Base-by-base conservation (phyloP, 2,329 filamentous ascomycete genomes). In the Ascochyta fabae region DNA sequence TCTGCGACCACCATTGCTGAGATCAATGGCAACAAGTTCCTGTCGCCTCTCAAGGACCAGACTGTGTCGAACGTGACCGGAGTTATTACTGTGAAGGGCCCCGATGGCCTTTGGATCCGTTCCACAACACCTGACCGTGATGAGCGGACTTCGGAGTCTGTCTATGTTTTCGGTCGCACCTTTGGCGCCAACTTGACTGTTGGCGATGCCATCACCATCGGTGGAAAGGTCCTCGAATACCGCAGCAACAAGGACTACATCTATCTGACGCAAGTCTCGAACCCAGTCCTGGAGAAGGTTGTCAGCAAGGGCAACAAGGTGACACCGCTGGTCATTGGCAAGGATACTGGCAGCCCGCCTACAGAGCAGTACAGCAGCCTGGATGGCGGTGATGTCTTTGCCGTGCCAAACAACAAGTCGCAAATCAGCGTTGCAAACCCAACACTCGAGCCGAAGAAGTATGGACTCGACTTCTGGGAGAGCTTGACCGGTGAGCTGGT, bases 381-480 rank as follows among this genome's bases (percentile, higher is more conserved):
- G 2, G 88, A 91, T 60, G 77, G 79, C n/a, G 86, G 86, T 10
- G 84, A 87, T 69, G 78, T 90, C 34, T 89, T 89, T 58, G 82
- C 76, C 1, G 76, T 88, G 4, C 88, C 88, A 10, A 89, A 88
- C 67, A 88, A 85, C 57, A 77, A 78, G 35, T 82, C 78, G 58
- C 80, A 81, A 61, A 68, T 91, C 35, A 88, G 86, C 2, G 76
- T 72, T 6, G 77, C 70, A 31, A 90, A 91, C 69, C 87, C 87
- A 0, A 76, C 77, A 13, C 79, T 91, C 35, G 72, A 88, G 57
- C 88, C 88, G 2, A 75, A 77, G 22, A 75, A 78, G 38, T 91
- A 87, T 66, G 88, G 88, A 2, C 77, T 91, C 27, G 88, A 91
- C 71, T 91, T 90, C 68, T 91, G 88, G 88, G 86, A 91, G 80